Evolutionary conservation across 164 flowering plant species (phyloP), one percentile per base, ranked within the genome.

Genomic region (Aristolochia fimbriata): DNA sequence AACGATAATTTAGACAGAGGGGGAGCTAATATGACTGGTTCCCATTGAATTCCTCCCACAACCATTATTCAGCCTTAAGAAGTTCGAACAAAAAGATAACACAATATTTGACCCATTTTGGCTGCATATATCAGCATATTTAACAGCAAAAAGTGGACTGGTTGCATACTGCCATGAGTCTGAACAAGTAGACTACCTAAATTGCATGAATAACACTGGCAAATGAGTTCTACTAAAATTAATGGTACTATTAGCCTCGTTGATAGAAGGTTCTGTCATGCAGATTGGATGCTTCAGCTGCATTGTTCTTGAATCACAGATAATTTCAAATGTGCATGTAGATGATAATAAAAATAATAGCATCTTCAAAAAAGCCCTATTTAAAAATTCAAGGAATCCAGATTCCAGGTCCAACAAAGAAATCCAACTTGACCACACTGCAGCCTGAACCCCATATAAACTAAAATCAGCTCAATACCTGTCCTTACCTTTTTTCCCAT

Each of bases 231-330:
- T 15, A 49, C 17, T 6, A n/a, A 27, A 2, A 27, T 27, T 17
- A 49, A 6, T n/a, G n/a, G n/a, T n/a, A n/a, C 19, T 21, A 21
- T 56, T 30, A 2, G 2, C 97, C 96, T 89, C 82, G 65, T 68
- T 76, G 57, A 89, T 74, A 52, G 68, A 74, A 51, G 87, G 84
- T 66, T 83, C 97, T 67, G 85, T 43, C 49, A 86, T 92, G 98
- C 22, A 87, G 71, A 73, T 68, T 71, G 17, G 96, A 80, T 60
- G 96, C 93, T 55, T 84, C 88, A 47, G 81, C 65, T 63, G 81
- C 81, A 24, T 60, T 62, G 16, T 73, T 74, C 58, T 63, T 51
- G 27, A 89, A 92, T 54, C 67, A 73, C 69, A 63, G 77, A 66
- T 76, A 89, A 73, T 84, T 83, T 47, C 91, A 91, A 24, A 86